These are phyloP conservation scores for Crithidia bombi DNA, from an alignment of 208 protist species.

Conservation along the genomic window DNA sequence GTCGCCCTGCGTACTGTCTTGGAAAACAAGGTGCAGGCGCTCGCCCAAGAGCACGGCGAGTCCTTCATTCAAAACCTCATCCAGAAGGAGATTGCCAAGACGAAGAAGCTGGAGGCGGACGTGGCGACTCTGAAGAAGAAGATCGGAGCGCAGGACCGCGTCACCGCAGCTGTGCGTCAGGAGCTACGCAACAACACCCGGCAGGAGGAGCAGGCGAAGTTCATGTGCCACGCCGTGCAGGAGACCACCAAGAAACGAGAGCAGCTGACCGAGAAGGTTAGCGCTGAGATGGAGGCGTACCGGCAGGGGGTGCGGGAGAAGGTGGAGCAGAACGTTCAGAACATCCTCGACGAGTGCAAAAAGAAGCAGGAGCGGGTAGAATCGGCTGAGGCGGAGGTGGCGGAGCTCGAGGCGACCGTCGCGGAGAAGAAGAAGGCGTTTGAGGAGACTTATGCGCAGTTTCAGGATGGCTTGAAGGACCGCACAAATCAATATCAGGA, in stretches of 20 bases:
- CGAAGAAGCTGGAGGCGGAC: constrained; percentile 78
- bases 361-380: constrained; percentile 45
- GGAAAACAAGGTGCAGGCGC: constrained; percentile 37
- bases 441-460: constrained; percentile 55
- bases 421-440: constrained; percentile 58
- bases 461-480: constrained; percentile 38
- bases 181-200: constrained; percentile 34
- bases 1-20: constrained; percentile 29
- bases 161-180: constrained; percentile 39
- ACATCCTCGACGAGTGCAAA: constrained; percentile 50
- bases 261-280: constrained; percentile 48
- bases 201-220: constrained; percentile 40
- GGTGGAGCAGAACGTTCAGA: constrained; percentile 49
- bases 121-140: constrained; percentile 62
- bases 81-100: constrained; percentile 69
- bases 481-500: constrained; percentile 49
- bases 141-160: constrained; percentile 34
- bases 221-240: constrained; percentile 59
- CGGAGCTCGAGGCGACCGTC: constrained; percentile 48
- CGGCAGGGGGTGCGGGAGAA: constrained; percentile 43
- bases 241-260: constrained; percentile 51
- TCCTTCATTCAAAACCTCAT: constrained; percentile 61
- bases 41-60: constrained; percentile 63
- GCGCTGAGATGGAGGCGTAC: constrained; percentile 62
- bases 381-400: constrained; percentile 54